A percentile compares a stretch with the other conserved stretches of the same genome.
Conservation (phyloP, 2,329 filamentous ascomycete species). For the Neofusicoccum cordaticola region DNA sequence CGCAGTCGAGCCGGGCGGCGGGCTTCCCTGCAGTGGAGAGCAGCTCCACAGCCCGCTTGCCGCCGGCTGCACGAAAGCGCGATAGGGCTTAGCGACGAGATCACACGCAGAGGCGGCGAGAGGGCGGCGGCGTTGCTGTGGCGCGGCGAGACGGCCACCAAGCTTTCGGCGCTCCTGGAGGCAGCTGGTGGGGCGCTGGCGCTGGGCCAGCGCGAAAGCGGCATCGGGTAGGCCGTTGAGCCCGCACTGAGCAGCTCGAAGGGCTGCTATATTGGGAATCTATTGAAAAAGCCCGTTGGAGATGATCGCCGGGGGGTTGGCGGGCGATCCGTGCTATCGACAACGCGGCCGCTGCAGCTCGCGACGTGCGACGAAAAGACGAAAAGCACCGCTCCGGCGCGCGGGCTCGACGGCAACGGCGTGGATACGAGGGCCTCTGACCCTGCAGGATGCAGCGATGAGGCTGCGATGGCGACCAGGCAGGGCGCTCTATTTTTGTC, state of each 20-base stretch:
- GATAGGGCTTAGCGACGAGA: slow-evolving; percentile 11
- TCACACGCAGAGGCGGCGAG: background rate
- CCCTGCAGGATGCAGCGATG: slow-evolving; percentile 13
- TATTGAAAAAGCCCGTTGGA: slow-evolving; percentile 11
- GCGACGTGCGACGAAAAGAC: background rate
- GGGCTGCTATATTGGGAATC: slow-evolving; percentile 13
- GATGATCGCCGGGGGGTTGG: slow-evolving; percentile 6
- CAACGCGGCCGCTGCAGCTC: background rate
- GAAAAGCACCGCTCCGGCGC: background rate
- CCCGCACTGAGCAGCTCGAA: background rate
- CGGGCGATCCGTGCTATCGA: no score
- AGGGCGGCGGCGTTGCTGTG: background rate
- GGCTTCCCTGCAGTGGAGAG: background rate
- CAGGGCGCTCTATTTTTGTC: slow-evolving; percentile 9
- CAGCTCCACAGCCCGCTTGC: background rate
- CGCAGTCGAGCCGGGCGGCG: background rate
- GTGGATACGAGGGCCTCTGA: slow-evolving; percentile 6
- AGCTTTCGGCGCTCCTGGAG: background rate
- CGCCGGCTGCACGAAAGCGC: background rate
- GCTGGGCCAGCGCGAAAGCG: background rate
- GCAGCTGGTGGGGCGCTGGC: background rate
- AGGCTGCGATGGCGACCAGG: slow-evolving; percentile 10
- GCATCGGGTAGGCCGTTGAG: background rate
- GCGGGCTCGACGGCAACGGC: background rate
- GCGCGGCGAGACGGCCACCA: background rate